Base-by-base conservation (phyloP, 106 monocot species). In the Acanthochlamys bracteata region DNA sequence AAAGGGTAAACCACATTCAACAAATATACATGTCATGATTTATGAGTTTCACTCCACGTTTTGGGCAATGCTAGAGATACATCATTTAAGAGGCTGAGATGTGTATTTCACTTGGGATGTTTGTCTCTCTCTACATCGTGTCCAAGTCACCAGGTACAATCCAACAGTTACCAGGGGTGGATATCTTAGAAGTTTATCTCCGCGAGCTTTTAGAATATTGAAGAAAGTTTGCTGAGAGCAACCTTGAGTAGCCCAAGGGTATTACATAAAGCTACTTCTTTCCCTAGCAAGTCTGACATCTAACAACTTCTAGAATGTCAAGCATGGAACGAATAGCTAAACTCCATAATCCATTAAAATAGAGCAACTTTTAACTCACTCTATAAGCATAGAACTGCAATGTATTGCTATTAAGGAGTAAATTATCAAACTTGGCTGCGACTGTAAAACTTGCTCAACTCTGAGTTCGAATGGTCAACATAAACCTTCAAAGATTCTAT, bases 401-500 rank as follows among this genome's bases (percentile, higher is more conserved):
- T 17, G 85, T 98, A 54, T 88, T 98, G 47, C 72, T 88, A 53
- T 89, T 98, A n/a, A n/a, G 61, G 76, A 98, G 10, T 85, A 89
- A 73, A 89, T 67, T 51, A 92, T 83, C 55, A 98, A 78, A 66
- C 77, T 83, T 68, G 92, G 92, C 42, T 98, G 91, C 61, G 98
- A 98, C 56, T 98, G 92, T 60, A 98, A 72, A 79, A 98, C 98
- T 83, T 98, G 98, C 58, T 98, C 98, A 67, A 98, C 98, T 81
- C 98, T 75, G 57, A 98, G 70, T 79, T 98, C 92, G 76, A 98
- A 98, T 41, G 98, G 98, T 60, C 98, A 64, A 57, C 92, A 98
- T 43, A 88, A 92, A 42, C 98, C 98, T 79, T 98, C 98, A 72
- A 98, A 92, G 74, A 98, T 98, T 85, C 98, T 88, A 81, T 98